Conservation (phyloP, 2,329 filamentous ascomycete species). For the Ceratocystis cacaofunesta region DNA sequence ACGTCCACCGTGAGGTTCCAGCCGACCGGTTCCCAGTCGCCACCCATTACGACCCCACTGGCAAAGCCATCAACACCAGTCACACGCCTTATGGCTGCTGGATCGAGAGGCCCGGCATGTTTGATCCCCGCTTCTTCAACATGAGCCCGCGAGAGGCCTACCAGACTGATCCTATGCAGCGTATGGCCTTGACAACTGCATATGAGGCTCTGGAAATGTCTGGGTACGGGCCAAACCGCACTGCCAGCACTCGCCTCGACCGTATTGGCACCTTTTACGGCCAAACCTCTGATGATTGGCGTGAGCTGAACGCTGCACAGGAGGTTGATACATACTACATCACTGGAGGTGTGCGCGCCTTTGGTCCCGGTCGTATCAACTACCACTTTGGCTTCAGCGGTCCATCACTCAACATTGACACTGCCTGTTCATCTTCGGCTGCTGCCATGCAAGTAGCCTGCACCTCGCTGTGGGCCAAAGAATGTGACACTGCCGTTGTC, state of each 20-base stretch:
- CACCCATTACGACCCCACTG: conserved; percentile 51
- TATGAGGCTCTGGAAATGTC: conserved; percentile 71
- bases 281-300: conserved; percentile 63
- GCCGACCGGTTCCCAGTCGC: conserved; percentile 52
- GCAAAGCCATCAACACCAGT: conserved; percentile 52
- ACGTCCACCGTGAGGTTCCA: conserved; percentile 50
- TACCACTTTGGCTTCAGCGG: conserved; percentile 67
- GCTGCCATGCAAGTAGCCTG: conserved; percentile 57
- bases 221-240: conserved; percentile 52
- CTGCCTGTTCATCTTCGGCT: conserved; percentile 60
- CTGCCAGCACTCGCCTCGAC: conserved; percentile 44
- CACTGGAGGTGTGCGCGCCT: conserved; percentile 35
- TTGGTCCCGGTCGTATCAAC: conserved; percentile 49
- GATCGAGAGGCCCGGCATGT: conserved; percentile 54
- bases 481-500: conserved; percentile 68
- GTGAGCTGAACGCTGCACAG: conserved; percentile 60
- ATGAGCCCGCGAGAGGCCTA: conserved; percentile 67
- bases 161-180: conserved; percentile 62
- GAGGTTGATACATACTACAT: conserved; percentile 45
- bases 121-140: conserved; percentile 68
- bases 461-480: conserved; percentile 56
- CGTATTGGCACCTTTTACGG: conserved; percentile 61
- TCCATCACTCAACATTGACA: conserved; percentile 58
- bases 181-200: conserved; percentile 56
- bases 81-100: conserved; percentile 57